Conservation (phyloP, 2,329 filamentous ascomycete genomes). For the Venturiaceae sp. region DNA sequence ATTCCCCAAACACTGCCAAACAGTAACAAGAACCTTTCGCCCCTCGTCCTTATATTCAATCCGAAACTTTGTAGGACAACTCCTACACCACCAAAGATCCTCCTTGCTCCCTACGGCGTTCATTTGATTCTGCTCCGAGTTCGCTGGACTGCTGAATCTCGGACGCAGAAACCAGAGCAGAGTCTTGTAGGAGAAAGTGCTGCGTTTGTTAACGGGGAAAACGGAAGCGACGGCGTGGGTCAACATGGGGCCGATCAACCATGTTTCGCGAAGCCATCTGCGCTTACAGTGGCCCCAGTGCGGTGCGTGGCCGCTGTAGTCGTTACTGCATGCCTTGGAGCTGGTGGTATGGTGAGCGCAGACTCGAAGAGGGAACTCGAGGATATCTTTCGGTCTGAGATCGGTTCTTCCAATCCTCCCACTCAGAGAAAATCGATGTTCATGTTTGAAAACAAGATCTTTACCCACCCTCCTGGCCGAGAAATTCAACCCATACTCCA, state of each 20-base stretch:
- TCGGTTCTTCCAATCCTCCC: not conserved
- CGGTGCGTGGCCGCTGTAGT: no score
- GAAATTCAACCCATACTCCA: not conserved
- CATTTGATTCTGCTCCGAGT: not conserved
- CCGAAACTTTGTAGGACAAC: not conserved
- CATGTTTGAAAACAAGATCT: not conserved
- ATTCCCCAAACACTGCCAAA: not conserved
- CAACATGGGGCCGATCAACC: no score
- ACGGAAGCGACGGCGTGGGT: no score
- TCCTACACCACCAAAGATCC: not conserved
- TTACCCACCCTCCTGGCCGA: not conserved
- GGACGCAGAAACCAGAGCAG: no score
- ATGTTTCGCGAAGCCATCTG: no score
- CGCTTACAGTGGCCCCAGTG: no score
- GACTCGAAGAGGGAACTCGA: not conserved
- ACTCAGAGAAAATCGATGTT: not conserved
- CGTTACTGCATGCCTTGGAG: no score
- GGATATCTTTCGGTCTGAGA: not conserved
- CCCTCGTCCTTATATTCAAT: not conserved
- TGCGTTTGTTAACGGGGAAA: no score
- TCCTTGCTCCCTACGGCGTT: not conserved
- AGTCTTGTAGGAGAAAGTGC: no score
- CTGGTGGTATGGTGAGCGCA: not conserved
- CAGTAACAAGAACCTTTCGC: not conserved
- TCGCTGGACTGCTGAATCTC: no score